Conservation (phyloP, 139 green algal genomes). For the Chlamydomonas incerta region DNA sequence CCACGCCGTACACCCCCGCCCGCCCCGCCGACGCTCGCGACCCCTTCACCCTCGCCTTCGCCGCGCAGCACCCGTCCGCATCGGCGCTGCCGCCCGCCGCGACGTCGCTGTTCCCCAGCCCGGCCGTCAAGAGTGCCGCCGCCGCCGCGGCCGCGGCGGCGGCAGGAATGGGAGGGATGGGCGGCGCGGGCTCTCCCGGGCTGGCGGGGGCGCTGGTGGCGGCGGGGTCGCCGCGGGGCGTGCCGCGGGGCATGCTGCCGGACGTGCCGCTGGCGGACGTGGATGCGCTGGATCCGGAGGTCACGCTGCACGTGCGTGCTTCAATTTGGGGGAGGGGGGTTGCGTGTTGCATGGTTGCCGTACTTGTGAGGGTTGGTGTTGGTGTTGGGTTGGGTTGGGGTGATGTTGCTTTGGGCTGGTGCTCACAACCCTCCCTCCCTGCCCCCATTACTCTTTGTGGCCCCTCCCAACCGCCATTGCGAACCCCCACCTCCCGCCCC, state of each 20-base stretch:
- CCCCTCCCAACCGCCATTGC: too few species aligned
- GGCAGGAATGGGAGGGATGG: neutral
- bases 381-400: too few species aligned
- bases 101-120: neutral
- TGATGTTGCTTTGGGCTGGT: too few species aligned
- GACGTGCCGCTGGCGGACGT: constrained; percentile 13
- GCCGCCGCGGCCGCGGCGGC: neutral
- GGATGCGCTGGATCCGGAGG: constrained; percentile 13
- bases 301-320: neutral
- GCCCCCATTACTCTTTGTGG: too few species aligned
- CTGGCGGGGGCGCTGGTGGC: neutral
- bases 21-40: constrained; percentile 22
- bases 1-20: neutral
- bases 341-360: too few species aligned
- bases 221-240: neutral
- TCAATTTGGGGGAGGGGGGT: neutral
- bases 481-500: too few species aligned
- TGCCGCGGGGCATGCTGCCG: too few species aligned
- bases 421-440: too few species aligned
- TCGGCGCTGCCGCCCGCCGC: neutral
- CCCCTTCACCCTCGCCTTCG: constrained; percentile 47
- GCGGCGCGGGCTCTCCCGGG: neutral
- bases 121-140: neutral
- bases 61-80: constrained; percentile 5
- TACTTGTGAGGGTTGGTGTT: neutral